Evolutionary conservation across 2,329 filamentous ascomycete genomes (phyloP).

Genomic region (Onygenales sp.): DNA sequence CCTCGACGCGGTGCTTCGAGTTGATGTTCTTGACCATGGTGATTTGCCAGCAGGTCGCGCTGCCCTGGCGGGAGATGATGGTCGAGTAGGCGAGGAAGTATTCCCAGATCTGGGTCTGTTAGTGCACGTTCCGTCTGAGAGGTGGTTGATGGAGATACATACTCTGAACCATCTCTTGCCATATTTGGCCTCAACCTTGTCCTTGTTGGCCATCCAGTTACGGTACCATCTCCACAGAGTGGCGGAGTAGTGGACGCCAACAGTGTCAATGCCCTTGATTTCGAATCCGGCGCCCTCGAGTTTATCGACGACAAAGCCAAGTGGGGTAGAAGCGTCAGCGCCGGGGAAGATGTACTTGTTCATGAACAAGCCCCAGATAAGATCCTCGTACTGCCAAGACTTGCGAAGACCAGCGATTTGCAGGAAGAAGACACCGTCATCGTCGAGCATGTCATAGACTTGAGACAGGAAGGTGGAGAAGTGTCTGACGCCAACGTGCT

Average conservation of each 20-base stretch:
- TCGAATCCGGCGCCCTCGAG: constrained; percentile 84
- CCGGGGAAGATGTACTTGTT: constrained; percentile 99
- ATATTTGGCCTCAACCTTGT: constrained; percentile 92
- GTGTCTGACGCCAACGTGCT: constrained; percentile 93
- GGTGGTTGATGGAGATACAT: constrained; percentile 33
- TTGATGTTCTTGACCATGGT: constrained; percentile 85
- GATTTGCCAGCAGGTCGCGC: constrained; percentile 80
- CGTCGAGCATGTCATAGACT: constrained; percentile 90
- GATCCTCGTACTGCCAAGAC: constrained; percentile 94
- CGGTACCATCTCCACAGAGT: constrained; percentile 98
- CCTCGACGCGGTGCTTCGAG: constrained; percentile 71
- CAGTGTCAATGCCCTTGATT: constrained; percentile 82
- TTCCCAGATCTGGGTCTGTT: constrained; percentile 64
- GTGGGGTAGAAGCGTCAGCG: constrained; percentile 86
- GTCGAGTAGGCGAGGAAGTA: constrained; percentile 80
- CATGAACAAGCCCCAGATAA: constrained; percentile 98
- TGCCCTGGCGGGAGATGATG: constrained; percentile 74
- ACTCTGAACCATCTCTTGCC: constrained; percentile 91
- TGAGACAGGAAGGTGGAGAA: constrained; percentile 73
- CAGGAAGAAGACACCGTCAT: constrained; percentile 91
- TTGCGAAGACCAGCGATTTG: constrained; percentile 92
- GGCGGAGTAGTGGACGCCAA: constrained; percentile 93
- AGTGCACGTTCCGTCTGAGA: neutral
- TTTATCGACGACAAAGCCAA: constrained; percentile 76
- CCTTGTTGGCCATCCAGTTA: constrained; percentile 91